Percentiles rank a stretch among this genome's conserved stretches.
Evolutionary conservation across 202 grass and related monocot genomes (phyloP).

Genomic region (Cymbopogon flexuosus): DNA sequence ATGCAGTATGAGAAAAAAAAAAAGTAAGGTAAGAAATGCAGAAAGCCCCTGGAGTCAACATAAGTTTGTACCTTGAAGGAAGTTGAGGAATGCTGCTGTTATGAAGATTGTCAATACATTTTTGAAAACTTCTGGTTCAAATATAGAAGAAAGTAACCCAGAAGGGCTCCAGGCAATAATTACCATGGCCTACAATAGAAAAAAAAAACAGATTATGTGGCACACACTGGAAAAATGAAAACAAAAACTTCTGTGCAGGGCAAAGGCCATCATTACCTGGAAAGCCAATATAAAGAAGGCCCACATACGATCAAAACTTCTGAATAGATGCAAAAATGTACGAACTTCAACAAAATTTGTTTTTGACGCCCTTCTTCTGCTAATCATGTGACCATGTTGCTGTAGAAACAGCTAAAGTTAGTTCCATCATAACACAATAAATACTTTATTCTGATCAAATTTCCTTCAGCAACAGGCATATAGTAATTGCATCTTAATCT

Average conservation of each 20-base stretch:
- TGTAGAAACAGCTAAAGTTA: constrained; percentile 27
- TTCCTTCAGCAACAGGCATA: neutral
- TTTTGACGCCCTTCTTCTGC: constrained; percentile 51
- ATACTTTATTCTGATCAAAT: constrained; percentile 17
- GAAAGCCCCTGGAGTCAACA: neutral
- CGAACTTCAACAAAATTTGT: constrained; percentile 99
- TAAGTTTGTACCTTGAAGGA: constrained; percentile 68
- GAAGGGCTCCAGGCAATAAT: constrained; percentile 90
- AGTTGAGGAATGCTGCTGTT: constrained; percentile 85
- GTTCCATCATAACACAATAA: neutral
- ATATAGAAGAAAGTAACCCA: constrained; percentile 56
- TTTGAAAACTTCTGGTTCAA: constrained; percentile 71
- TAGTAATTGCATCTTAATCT: constrained; percentile 5
- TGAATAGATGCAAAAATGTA: constrained; percentile 92
- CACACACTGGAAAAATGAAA: neutral
- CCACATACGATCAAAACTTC: constrained; percentile 99
- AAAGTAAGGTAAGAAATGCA: neutral
- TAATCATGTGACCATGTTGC: constrained; percentile 39
- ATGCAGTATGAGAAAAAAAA: neutral
- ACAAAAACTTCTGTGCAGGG: neutral
- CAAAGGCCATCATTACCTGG: constrained; percentile 50
- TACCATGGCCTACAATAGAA: constrained; percentile 73
- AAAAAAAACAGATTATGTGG: constrained; percentile 23
- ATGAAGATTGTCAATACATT: constrained; percentile 90
- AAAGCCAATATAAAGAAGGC: constrained; percentile 86